Evolutionary conservation across 768 basidiomycete species (phyloP).

Genomic region (Leccinum boreale): DNA sequence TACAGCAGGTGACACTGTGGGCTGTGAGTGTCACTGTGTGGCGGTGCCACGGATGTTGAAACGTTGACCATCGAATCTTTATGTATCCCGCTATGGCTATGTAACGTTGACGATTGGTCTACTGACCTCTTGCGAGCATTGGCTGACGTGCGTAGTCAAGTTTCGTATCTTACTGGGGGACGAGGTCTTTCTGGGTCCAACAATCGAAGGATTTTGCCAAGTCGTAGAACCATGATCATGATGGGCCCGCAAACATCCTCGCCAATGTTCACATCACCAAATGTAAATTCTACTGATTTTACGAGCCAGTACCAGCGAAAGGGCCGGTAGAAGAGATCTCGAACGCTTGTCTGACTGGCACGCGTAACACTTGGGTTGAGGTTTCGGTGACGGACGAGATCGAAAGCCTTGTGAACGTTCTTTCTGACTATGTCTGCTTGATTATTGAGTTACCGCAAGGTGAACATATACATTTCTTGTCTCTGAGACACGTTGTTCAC

Average conservation of each 20-base stretch:
- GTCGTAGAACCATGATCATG: too few species aligned
- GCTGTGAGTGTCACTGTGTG: too few species aligned
- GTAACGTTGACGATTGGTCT: not conserved
- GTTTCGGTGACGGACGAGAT: not conserved
- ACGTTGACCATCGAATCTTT: too few species aligned
- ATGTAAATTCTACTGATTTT: too few species aligned
- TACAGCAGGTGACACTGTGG: too few species aligned
- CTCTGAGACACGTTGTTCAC: not conserved
- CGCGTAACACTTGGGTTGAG: not conserved
- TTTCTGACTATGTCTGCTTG: not conserved
- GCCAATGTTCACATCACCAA: too few species aligned
- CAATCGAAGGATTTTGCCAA: too few species aligned
- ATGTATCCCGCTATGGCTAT: not conserved
- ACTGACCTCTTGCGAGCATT: not conserved
- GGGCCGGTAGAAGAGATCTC: not conserved
- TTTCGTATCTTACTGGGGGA: not conserved
- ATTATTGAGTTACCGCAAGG: not conserved
- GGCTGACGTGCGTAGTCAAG: not conserved
- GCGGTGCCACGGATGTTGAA: too few species aligned
- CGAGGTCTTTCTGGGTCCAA: too few species aligned
- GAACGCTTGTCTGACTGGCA: not conserved
- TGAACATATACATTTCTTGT: not conserved
- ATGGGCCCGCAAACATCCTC: too few species aligned
- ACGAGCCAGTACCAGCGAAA: too few species aligned
- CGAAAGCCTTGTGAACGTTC: not conserved